Base-by-base conservation (phyloP, 1,284 basidiomycete species). In the Boletus semigastroideus region DNA sequence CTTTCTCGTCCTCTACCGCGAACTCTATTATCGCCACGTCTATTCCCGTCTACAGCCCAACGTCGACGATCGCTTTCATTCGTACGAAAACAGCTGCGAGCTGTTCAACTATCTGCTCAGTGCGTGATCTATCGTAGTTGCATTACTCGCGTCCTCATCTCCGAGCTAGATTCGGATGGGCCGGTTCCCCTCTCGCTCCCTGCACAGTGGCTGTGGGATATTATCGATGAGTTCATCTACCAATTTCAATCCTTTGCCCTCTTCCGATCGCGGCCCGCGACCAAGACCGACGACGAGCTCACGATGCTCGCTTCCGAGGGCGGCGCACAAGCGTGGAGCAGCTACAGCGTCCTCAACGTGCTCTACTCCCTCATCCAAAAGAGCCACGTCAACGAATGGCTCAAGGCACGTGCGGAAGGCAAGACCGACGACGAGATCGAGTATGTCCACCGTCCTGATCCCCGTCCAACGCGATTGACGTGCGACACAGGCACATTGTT, bases 151-250 rank as follows among this genome's bases (percentile, higher is more conserved):
- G 19, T 45, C n/a, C n/a, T n/a, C 34, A 9, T 22, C 22, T 22
- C 22, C 5, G 13, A 7, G 27, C 11, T 59, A 91, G 92, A 97
- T 72, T 95, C 92, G 20, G 94, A 98, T n/a, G 92, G 92, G 0
- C 96, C 96, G 1, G 94, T 98, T 1, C 73, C 86, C 16, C 85
- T 98, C 49, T 88, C 96, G 61, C 83, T 98, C 14, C 96, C 96
- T 0, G 92, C 95, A 56, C 94, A 98, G 72, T 99, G 96, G 96
- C 76, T 99, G 7, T 98, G 95, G 92, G 96, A 99, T 71, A 98
- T 99, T 73, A 90, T 98, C 64, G 96, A 98, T 75, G 96, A 98
- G 68, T 99, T 99, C 72, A 97, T 98, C 63, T 99, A 98, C 75
- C 96, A 98, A 70, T 99, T 96, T 79, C 93, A 97, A 71, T 90